These are phyloP conservation scores for Entomortierella parvispora DNA, from an alignment of 192 early-diverging fungal genomes.

Conservation along the genomic window DNA sequence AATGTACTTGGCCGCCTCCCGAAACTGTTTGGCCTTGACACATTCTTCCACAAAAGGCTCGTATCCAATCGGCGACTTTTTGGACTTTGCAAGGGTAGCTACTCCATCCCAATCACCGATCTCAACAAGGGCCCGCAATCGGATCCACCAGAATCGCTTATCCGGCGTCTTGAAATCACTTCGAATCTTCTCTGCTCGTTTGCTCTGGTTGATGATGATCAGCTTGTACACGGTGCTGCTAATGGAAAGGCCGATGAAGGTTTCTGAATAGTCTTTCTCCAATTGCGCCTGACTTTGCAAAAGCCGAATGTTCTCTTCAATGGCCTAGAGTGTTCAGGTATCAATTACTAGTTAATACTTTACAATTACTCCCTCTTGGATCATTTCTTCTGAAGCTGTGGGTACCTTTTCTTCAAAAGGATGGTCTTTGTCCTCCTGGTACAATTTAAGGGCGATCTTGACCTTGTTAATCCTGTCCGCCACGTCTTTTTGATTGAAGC, in stretches of 20 bases:
- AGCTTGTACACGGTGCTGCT: slow-evolving; percentile 89
- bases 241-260: slow-evolving; percentile 77
- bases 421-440: slow-evolving; percentile 75
- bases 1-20: slow-evolving; percentile 83
- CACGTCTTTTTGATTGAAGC: slow-evolving; percentile 63
- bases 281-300: slow-evolving; percentile 78
- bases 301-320: slow-evolving; percentile 85
- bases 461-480: slow-evolving; percentile 73
- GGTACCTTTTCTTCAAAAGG: slow-evolving; percentile 83
- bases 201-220: slow-evolving; percentile 74
- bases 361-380: too few relatives aligned
- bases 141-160: slow-evolving; percentile 91
- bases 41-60: slow-evolving; percentile 87
- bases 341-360: too few relatives aligned
- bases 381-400: too few relatives aligned
- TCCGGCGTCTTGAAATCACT: slow-evolving; percentile 91
- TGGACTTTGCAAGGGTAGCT: slow-evolving; percentile 79
- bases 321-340: too few relatives aligned
- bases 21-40: slow-evolving; percentile 75
- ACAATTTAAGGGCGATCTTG: slow-evolving; percentile 75
- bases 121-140: slow-evolving; percentile 81
- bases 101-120: slow-evolving; percentile 88
- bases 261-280: slow-evolving; percentile 74
- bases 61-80: slow-evolving; percentile 86
- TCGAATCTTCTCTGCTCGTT: slow-evolving; percentile 80